These are phyloP conservation scores for Solanum virginianum DNA, from an alignment of 257 asterid species.

Conservation along the genomic window DNA sequence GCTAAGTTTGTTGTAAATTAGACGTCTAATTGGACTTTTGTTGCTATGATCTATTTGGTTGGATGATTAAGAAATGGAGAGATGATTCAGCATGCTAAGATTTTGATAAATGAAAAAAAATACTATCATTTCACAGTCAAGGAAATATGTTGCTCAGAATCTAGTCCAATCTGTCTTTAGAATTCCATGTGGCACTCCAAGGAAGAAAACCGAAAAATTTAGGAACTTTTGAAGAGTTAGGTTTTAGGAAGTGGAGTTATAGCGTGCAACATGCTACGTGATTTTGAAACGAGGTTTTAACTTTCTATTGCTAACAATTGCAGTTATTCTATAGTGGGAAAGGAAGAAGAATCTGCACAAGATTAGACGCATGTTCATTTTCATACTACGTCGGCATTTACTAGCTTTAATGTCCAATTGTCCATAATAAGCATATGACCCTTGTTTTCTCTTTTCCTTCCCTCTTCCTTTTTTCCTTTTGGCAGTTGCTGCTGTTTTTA, in stretches of 20 bases:
- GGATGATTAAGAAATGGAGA: background rate
- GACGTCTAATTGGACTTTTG: background rate
- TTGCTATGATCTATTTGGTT: background rate
- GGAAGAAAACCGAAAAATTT: background rate
- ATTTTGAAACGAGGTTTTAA: background rate
- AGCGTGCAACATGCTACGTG: background rate
- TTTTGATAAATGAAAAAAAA: background rate
- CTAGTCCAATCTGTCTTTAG: background rate
- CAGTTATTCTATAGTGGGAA: background rate
- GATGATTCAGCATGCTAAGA: background rate
- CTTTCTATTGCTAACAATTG: background rate
- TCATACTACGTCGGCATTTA: background rate
- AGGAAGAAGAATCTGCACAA: background rate
- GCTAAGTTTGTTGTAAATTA: background rate
- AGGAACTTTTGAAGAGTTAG: background rate
- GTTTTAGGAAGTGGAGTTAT: background rate
- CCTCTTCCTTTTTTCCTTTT: background rate
- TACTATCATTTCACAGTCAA: background rate
- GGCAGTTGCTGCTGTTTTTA: constrained; percentile 93
- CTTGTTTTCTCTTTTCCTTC: background rate
- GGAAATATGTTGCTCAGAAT: background rate
- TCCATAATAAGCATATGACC: background rate
- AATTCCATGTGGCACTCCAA: background rate
- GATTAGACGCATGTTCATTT: background rate
- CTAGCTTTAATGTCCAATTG: background rate